Base-by-base conservation (phyloP, 106 monocot genomes). In the Dendrobium nobile region DNA sequence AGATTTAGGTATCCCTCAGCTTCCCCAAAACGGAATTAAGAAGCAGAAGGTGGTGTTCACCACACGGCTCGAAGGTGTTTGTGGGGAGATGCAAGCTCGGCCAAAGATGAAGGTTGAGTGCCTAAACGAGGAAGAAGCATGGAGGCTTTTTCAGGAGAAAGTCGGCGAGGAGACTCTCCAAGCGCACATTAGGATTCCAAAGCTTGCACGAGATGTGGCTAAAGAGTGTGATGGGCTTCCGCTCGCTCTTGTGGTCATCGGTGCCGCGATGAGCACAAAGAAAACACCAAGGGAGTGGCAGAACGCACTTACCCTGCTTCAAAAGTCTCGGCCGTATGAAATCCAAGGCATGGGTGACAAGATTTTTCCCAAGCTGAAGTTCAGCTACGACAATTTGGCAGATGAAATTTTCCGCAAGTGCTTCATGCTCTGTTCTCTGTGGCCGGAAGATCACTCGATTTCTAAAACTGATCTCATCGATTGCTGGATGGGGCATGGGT, bases 401-500 rank as follows among this genome's bases (percentile, higher is more conserved):
- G 40, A 80, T 64, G 80, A 81, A 9, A 61, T 3, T 1, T 10
- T 73, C 2, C 79, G 70, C 44, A 73, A 74, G 16, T 84, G 86
- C 45, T 86, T 89, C 72, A 31, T 86, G 41, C 72, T 16, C 20
- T 86, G 82, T 55, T 67, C 79, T 7, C 27, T 89, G 51, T 86
- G 79, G 81, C 84, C 84, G 1, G 77, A 82, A 31, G 77, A 79
- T 73, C 5, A 43, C 28, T 7, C 4, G 0, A 81, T 89, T 13
- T 5, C 11, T 3, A 51, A 75, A 41, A 15, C 31, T 9, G 68
- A 86, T 18, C 74, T 89, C 2, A 81, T 86, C 9, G 31, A 79
- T 18, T 81, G 70, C 54, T 89, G 86, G 86, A 59, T 89, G 47
- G 89, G 89, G 5, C 56, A 81, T 8, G 84, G 84, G 2, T 28